Conservation (phyloP, 2,329 filamentous ascomycete genomes). For the Penicillium palitans region DNA sequence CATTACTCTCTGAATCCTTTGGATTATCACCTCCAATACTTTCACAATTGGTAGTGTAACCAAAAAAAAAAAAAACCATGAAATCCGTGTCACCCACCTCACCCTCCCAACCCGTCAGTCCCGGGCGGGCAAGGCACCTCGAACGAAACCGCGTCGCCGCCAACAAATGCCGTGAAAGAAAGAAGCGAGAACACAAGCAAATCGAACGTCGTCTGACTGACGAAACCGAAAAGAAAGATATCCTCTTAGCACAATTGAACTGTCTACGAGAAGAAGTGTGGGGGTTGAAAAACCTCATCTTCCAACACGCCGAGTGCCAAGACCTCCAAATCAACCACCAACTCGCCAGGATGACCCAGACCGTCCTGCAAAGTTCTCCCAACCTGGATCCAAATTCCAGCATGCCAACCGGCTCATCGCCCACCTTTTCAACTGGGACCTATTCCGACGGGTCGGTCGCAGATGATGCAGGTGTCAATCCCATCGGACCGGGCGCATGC, state of each 20-base stretch:
- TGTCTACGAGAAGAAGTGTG: slow-evolving; percentile 22
- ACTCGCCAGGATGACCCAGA: slow-evolving; percentile 20
- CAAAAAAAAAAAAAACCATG: neutral
- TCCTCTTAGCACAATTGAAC: slow-evolving; percentile 18
- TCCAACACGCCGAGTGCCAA: slow-evolving; percentile 23
- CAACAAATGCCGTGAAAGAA: slow-evolving; percentile 25
- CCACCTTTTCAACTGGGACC: slow-evolving; percentile 12
- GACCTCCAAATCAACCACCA: slow-evolving; percentile 22
- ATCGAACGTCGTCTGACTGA: slow-evolving; percentile 17
- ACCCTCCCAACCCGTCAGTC: neutral
- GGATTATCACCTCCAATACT: neutral
- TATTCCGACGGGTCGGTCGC: slow-evolving; percentile 18
- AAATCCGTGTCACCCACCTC: neutral
- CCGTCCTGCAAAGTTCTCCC: neutral
- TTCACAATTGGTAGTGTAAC: neutral
- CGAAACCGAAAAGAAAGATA: slow-evolving; percentile 22
- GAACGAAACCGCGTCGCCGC: slow-evolving; percentile 28
- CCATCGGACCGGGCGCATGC: neutral
- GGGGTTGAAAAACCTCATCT: slow-evolving; percentile 24
- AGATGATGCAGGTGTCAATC: neutral
- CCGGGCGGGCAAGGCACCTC: slow-evolving; percentile 19
- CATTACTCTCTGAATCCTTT: neutral
- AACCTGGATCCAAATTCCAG: neutral
- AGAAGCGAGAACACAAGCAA: slow-evolving; percentile 23
- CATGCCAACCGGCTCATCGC: slow-evolving; percentile 5